A percentile compares a stretch with the other conserved stretches of the same genome.
Evolutionary conservation across 208 protist species (phyloP).

Genomic region (Trypanosoma rangeli): DNA sequence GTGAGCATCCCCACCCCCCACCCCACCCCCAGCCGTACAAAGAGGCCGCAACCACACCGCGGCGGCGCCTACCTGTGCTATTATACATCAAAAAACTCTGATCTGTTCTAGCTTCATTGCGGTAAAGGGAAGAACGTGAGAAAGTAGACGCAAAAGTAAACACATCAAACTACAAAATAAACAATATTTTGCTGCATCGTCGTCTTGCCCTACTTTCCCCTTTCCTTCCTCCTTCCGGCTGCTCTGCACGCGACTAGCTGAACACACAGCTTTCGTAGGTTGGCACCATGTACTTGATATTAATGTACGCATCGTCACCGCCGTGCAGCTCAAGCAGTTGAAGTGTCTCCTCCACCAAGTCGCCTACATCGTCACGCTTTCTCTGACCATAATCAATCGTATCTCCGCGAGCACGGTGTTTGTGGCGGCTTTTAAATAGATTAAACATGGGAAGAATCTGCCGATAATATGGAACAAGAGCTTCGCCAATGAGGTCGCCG

Average conservation of each 20-base stretch:
- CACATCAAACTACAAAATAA: slow-evolving; percentile 1
- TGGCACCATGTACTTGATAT: slow-evolving; percentile 97
- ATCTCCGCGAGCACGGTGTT: slow-evolving; percentile 89
- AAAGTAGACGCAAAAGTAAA: slow-evolving; percentile 1
- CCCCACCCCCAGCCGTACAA: not conserved
- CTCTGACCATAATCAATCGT: slow-evolving; percentile 97
- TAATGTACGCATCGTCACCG: slow-evolving; percentile 94
- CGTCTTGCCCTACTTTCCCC: not conserved
- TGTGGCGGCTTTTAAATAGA: slow-evolving; percentile 97
- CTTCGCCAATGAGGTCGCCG: slow-evolving; percentile 96
- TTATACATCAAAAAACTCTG: slow-evolving; percentile 9
- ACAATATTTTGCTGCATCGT: not conserved
- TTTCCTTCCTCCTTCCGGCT: slow-evolving; percentile 4
- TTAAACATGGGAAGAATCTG: slow-evolving; percentile 99
- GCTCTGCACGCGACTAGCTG: slow-evolving; percentile 35
- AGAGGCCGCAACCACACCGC: not conserved
- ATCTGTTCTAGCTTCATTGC: slow-evolving; percentile 1
- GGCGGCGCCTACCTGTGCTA: not conserved
- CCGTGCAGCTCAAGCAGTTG: slow-evolving; percentile 91
- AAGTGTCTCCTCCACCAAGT: slow-evolving; percentile 98
- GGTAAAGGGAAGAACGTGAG: not conserved
- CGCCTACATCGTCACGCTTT: slow-evolving; percentile 95
- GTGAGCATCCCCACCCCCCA: too few relatives aligned
- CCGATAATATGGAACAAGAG: slow-evolving; percentile 99
- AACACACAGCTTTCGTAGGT: slow-evolving; percentile 93